phyloP scores from a whole-genome alignment of 2,329 filamentous ascomycete genomes.

The Talaromyces amestolkiae region DNA sequence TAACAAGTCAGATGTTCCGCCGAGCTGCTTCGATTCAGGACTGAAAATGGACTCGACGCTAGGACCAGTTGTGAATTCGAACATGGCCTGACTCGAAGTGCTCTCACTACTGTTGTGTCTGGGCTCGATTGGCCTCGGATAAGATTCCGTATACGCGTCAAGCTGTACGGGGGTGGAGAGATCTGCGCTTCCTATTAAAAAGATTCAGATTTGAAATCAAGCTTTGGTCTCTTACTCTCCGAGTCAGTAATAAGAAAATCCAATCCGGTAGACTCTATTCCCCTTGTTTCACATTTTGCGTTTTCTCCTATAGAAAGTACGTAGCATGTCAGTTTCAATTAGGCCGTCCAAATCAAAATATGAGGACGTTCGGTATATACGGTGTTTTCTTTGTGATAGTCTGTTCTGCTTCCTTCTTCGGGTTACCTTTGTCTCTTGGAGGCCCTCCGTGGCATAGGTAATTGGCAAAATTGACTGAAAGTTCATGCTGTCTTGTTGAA shows the following conservation, averaged over 20 bases:
- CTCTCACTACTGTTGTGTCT: not conserved
- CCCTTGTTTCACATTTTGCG: not conserved
- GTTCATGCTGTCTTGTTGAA: not conserved
- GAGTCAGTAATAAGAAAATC: not conserved
- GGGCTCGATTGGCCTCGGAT: not conserved
- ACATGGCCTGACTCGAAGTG: not conserved
- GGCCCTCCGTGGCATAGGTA: not conserved
- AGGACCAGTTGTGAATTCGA: not conserved
- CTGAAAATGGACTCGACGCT: not conserved
- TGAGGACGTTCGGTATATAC: not conserved
- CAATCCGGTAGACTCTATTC: not conserved
- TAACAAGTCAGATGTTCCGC: not conserved
- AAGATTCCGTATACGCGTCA: not conserved
- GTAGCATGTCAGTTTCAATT: not conserved
- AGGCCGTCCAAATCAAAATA: not conserved
- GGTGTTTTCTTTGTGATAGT: not conserved
- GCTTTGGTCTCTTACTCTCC: not conserved
- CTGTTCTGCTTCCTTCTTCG: not conserved
- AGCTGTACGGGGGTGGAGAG: not conserved
- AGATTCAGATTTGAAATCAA: not conserved
- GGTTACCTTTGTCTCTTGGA: not conserved
- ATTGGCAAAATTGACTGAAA: not conserved
- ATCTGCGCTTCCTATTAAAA: not conserved
- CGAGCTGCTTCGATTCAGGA: not conserved
- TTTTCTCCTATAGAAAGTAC: not conserved